A percentile compares a stretch with the other conserved stretches of the same genome.
phyloP scores from a whole-genome alignment of 2,329 filamentous ascomycete genomes.

The Aspergillus amoenus region DNA sequence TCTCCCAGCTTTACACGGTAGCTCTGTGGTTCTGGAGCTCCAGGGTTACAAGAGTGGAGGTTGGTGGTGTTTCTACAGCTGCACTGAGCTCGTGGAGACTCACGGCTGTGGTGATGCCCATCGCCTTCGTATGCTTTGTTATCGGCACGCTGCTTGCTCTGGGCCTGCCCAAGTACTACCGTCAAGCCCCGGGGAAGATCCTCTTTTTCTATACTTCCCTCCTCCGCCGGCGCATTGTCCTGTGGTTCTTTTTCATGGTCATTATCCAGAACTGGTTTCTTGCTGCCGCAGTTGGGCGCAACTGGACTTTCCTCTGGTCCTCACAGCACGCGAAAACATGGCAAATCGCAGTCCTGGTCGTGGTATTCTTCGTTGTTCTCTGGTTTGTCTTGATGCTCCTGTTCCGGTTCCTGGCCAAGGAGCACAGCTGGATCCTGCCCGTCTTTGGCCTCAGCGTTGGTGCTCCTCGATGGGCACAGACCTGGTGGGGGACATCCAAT shows the following conservation, averaged over 20 bases:
- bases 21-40: conserved; percentile 67
- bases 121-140: conserved; percentile 57
- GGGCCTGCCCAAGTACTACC: conserved; percentile 66
- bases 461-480: conserved; percentile 66
- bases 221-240: conserved; percentile 61
- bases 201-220: conserved; percentile 66
- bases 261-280: conserved; percentile 68
- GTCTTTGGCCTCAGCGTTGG: conserved; percentile 66
- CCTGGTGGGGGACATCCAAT: conserved; percentile 63
- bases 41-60: conserved; percentile 37
- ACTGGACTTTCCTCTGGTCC: conserved; percentile 65
- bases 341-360: conserved; percentile 55
- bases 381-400: conserved; percentile 51
- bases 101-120: conserved; percentile 57
- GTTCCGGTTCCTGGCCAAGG: conserved; percentile 58
- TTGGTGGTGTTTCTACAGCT: too few species aligned
- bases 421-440: conserved; percentile 67
- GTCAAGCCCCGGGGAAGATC: conserved; percentile 61
- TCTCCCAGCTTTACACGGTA: conserved; percentile 65
- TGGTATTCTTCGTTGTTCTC: conserved; percentile 52
- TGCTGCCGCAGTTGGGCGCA: conserved; percentile 64
- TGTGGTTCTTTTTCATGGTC: conserved; percentile 66
- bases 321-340: conserved; percentile 57
- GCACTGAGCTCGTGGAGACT: conserved; percentile 37
- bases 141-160: conserved; percentile 57